Percentiles rank a stretch among this genome's conserved stretches.
phyloP scores from a whole-genome alignment of 495 filamentous ascomycete species.

The Cenococcum geophilum region DNA sequence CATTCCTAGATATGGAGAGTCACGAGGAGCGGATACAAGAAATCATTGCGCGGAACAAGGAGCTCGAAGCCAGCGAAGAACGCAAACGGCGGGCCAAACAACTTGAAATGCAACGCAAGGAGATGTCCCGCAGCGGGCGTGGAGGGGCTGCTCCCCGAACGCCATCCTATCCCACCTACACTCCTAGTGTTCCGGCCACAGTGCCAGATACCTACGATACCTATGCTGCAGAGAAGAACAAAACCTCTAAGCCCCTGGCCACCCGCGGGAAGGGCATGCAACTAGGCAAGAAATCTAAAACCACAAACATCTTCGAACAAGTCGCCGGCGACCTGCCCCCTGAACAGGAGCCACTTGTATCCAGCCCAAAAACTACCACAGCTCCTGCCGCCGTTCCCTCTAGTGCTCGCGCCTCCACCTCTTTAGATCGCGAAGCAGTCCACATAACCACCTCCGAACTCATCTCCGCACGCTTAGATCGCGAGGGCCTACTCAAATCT shows the following conservation, averaged over 20 bases:
- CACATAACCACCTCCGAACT: slow-evolving; percentile 81
- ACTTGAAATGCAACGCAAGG: slow-evolving; percentile 95
- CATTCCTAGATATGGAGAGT: slow-evolving; percentile 97
- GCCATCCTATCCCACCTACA: slow-evolving; percentile 84
- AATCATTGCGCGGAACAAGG: slow-evolving; percentile 98
- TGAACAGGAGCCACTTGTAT: slow-evolving; percentile 71
- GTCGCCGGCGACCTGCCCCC: slow-evolving; percentile 83
- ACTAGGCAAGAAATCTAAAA: slow-evolving; percentile 95
- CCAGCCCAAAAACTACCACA: slow-evolving; percentile 52
- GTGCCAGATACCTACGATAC: slow-evolving; percentile 79
- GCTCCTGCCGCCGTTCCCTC: slow-evolving; percentile 39
- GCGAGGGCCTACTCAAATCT: slow-evolving; percentile 76
- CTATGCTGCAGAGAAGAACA: slow-evolving; percentile 96
- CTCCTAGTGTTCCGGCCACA: slow-evolving; percentile 64
- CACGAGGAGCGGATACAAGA: slow-evolving; percentile 98
- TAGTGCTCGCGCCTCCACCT: slow-evolving; percentile 39
- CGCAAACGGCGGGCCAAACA: slow-evolving; percentile 97
- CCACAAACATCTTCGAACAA: slow-evolving; percentile 90
- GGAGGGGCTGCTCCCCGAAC: slow-evolving; percentile 54
- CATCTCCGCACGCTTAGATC: slow-evolving; percentile 77
- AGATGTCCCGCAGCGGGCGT: slow-evolving; percentile 49
- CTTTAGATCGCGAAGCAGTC: slow-evolving; percentile 69
- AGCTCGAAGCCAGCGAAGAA: slow-evolving; percentile 94
- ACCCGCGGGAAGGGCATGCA: slow-evolving; percentile 97
- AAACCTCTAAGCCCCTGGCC: slow-evolving; percentile 57